These are phyloP conservation scores for Populus alba DNA, from an alignment of 345 rosid species.

Conservation along the genomic window DNA sequence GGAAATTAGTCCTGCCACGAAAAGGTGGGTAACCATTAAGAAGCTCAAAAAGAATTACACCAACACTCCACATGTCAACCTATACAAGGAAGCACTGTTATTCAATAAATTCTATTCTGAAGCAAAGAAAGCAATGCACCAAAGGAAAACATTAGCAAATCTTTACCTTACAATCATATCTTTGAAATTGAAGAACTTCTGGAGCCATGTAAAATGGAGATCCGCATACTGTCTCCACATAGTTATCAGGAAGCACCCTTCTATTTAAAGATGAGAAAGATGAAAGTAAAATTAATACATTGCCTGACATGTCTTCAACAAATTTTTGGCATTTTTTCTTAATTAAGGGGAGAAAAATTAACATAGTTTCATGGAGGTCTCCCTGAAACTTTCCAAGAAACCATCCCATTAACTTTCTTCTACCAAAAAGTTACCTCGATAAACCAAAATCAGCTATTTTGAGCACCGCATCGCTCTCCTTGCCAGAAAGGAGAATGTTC, in stretches of 20 bases:
- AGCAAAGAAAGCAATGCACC: not conserved
- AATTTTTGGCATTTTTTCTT: not conserved
- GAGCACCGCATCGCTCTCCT: constrained; percentile 46
- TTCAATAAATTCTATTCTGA: constrained; percentile 3
- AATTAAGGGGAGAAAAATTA: not conserved
- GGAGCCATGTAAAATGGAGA: no score
- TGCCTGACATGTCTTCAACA: not conserved
- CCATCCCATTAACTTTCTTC: not conserved
- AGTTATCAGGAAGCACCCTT: no score
- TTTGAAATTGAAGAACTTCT: constrained; percentile 68
- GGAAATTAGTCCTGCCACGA: constrained; percentile 54
- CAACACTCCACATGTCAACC: constrained; percentile 78
- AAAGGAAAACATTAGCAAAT: not conserved
- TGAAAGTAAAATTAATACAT: no score
- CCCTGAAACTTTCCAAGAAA: not conserved
- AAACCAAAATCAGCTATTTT: constrained; percentile 81
- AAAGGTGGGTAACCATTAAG: constrained; percentile 68
- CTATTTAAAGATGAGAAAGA: no score
- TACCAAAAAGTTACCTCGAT: constrained; percentile 43
- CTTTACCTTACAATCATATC: constrained; percentile 58
- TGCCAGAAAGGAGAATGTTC: no score
- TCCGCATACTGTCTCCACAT: no score
- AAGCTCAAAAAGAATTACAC: constrained; percentile 71
- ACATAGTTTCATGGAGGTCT: not conserved
- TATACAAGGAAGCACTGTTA: constrained; percentile 10